These are phyloP conservation scores for Porpolomopsis calyptriformis DNA, from an alignment of 768 basidiomycete species.

Conservation along the genomic window DNA sequence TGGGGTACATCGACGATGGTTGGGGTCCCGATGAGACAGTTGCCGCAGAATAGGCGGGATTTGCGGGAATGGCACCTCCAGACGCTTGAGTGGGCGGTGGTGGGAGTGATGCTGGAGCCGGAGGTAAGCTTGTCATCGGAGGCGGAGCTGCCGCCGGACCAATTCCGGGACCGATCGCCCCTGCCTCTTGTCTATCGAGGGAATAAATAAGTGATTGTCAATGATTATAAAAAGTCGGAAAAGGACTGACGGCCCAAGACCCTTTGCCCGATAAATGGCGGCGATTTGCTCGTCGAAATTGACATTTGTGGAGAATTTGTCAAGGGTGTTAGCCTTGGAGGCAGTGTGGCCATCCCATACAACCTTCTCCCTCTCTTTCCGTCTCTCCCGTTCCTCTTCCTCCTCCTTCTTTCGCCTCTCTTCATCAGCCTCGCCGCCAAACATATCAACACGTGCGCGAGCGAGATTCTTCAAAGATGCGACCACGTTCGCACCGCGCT, in stretches of 20 bases:
- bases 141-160: slow-evolving; percentile 71
- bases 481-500: slow-evolving; percentile 88
- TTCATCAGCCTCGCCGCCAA: slow-evolving; percentile 89
- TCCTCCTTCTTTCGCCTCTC: slow-evolving; percentile 81
- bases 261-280: slow-evolving; percentile 88
- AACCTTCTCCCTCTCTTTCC: slow-evolving; percentile 87
- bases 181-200: slow-evolving; percentile 50
- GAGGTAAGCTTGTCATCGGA: slow-evolving; percentile 53
- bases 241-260: slow-evolving; percentile 67
- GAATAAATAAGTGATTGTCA: slow-evolving; percentile 9
- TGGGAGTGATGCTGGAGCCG: slow-evolving; percentile 64
- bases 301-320: slow-evolving; percentile 88
- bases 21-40: slow-evolving; percentile 88
- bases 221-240: slow-evolving; percentile 4
- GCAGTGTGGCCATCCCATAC: slow-evolving; percentile 99
- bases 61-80: slow-evolving; percentile 21
- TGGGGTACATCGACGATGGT: slow-evolving; percentile 60
- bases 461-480: slow-evolving; percentile 90
- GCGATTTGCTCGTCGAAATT: slow-evolving; percentile 98
- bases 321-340: slow-evolving; percentile 81
- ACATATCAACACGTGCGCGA: slow-evolving; percentile 92
- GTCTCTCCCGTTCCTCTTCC: slow-evolving; percentile 68
- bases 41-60: slow-evolving; percentile 62
- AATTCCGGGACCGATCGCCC: slow-evolving; percentile 39
- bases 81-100: slow-evolving; percentile 46